A percentile compares a stretch with the other conserved stretches of the same genome.
phyloP scores from a whole-genome alignment of 495 filamentous ascomycete species.

The Podospora pseudoanserina region DNA sequence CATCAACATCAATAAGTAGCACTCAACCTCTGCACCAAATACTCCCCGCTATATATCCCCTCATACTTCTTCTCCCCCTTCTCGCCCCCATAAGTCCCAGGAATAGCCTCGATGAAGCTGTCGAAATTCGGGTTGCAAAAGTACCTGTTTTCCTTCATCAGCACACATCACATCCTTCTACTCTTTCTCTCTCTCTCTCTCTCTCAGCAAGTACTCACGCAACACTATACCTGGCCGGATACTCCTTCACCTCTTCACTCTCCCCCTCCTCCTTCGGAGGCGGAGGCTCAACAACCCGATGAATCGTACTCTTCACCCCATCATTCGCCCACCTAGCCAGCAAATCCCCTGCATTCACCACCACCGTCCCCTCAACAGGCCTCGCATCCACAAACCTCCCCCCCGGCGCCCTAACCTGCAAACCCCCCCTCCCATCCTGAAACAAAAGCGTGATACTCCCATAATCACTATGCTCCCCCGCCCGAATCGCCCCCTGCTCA shows the following conservation, averaged over 20 bases:
- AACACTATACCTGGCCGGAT: constrained; percentile 65
- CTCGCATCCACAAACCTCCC: constrained; percentile 79
- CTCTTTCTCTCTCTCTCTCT: not conserved
- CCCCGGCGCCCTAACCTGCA: constrained; percentile 77
- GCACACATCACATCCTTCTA: not conserved
- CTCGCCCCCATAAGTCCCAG: constrained; percentile 72
- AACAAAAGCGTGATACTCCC: constrained; percentile 86
- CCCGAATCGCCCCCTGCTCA: constrained; percentile 67
- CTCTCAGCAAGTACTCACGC: constrained; percentile 48
- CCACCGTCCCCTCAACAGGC: constrained; percentile 77
- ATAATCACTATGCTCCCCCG: constrained; percentile 86
- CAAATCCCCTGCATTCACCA: constrained; percentile 89
- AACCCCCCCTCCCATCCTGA: constrained; percentile 75
- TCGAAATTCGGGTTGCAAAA: constrained; percentile 93
- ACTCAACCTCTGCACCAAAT: constrained; percentile 72
- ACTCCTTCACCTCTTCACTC: constrained; percentile 38
- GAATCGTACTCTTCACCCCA: constrained; percentile 79
- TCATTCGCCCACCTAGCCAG: constrained; percentile 89
- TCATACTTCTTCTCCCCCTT: constrained; percentile 68
- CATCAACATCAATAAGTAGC: constrained; percentile 57
- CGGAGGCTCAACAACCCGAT: constrained; percentile 75
- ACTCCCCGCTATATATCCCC: constrained; percentile 74
- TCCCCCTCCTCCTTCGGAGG: constrained; percentile 14
- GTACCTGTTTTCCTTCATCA: constrained; percentile 45
- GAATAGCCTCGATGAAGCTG: constrained; percentile 74